Percentiles rank a stretch among this genome's conserved stretches.
phyloP scores from a whole-genome alignment of 768 basidiomycete species.

The Hemileccinum rubropunctum region DNA sequence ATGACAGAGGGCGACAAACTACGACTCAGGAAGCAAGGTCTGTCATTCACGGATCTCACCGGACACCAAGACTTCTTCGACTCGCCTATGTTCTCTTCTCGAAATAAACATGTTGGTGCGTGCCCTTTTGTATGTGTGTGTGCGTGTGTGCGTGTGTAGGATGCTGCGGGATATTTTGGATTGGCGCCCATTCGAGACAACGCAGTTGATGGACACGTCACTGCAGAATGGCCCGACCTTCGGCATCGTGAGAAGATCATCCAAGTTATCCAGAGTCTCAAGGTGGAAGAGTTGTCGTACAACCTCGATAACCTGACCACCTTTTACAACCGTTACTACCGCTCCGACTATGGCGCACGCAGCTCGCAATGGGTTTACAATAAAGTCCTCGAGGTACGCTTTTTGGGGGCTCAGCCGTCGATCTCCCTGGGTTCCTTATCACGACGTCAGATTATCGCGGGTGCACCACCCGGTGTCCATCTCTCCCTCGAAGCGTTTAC shows the following conservation, averaged over 20 bases:
- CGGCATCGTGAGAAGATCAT: conserved; percentile 13
- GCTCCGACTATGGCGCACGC: conserved; percentile 29
- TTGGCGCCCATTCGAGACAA: no score
- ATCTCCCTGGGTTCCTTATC: not conserved
- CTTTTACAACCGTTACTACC: conserved; percentile 33
- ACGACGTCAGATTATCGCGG: conserved; percentile 7
- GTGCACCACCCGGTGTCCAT: conserved; percentile 9
- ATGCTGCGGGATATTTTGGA: no score
- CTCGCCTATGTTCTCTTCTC: no score
- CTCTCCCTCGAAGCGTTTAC: conserved; percentile 23
- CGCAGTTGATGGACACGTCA: no score
- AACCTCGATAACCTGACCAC: conserved; percentile 36
- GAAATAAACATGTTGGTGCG: not conserved
- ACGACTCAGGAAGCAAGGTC: no score
- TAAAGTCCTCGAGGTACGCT: conserved; percentile 11
- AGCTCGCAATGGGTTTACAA: conserved; percentile 39
- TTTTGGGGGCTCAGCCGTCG: no score
- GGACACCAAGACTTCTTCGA: not conserved
- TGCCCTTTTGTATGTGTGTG: not conserved
- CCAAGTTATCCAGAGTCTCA: not conserved
- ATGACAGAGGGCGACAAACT: no score
- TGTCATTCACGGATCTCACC: no score
- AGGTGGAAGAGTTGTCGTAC: conserved; percentile 31
- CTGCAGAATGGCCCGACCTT: conserved; percentile 16
- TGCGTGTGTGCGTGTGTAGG: not conserved